Conservation (phyloP, 2,329 filamentous ascomycete genomes). For the Ophiocordyceps sinensis region DNA sequence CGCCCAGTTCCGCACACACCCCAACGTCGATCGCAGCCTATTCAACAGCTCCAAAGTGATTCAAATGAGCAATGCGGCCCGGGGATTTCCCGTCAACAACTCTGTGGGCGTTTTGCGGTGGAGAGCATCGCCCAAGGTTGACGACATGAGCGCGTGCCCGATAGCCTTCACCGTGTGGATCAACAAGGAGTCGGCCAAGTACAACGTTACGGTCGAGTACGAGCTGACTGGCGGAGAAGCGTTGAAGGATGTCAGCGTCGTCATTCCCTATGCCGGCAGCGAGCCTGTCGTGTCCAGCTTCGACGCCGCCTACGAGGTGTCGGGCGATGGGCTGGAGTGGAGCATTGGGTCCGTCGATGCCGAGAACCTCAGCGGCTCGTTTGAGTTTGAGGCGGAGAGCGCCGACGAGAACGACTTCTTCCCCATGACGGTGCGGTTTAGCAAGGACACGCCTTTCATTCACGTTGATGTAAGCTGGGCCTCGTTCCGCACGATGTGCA, state of each 20-base stretch:
- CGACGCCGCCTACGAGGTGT: slow-evolving; percentile 87
- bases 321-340: slow-evolving; percentile 89
- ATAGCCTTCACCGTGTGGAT: slow-evolving; percentile 98
- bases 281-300: slow-evolving; percentile 88
- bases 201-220: slow-evolving; percentile 88
- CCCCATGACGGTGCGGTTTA: slow-evolving; percentile 87
- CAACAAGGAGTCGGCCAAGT: slow-evolving; percentile 72
- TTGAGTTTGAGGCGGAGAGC: slow-evolving; percentile 88
- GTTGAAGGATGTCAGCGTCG: slow-evolving; percentile 72
- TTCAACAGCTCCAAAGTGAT: slow-evolving; percentile 76
- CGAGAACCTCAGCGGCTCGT: slow-evolving; percentile 69
- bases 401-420: slow-evolving; percentile 91
- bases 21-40: slow-evolving; percentile 80
- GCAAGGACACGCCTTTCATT: slow-evolving; percentile 72
- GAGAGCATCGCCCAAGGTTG: slow-evolving; percentile 70
- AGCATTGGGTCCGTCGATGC: slow-evolving; percentile 75
- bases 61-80: slow-evolving; percentile 75
- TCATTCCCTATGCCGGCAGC: slow-evolving; percentile 71
- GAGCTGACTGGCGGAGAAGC: slow-evolving; percentile 71
- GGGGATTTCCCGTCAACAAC: slow-evolving; percentile 90
- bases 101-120: slow-evolving; percentile 85
- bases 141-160: slow-evolving; percentile 68
- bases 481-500: background rate
- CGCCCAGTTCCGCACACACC: slow-evolving; percentile 87
- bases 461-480: slow-evolving; percentile 72